A percentile compares a stretch with the other conserved stretches of the same genome.
phyloP scores from a whole-genome alignment of 1,284 basidiomycete species.

The Paramarasmius palmivorus region DNA sequence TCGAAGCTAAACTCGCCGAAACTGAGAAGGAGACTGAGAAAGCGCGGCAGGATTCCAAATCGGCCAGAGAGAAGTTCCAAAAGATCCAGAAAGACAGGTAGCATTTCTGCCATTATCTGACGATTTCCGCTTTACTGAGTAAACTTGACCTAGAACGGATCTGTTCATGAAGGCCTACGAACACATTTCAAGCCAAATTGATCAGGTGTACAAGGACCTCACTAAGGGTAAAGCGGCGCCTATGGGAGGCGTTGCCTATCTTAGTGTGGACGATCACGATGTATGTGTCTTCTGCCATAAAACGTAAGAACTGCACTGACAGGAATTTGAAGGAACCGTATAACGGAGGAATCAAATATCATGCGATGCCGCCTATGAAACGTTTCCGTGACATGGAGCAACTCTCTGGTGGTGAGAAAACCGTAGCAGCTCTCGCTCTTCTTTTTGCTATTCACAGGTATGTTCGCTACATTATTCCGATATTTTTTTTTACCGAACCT shows the following conservation, averaged over 20 bases:
- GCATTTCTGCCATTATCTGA: slow-evolving; percentile 17
- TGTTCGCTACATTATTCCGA: slow-evolving; percentile 8
- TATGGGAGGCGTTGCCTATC: slow-evolving; percentile 95
- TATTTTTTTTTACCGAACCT: background rate
- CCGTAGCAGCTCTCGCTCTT: slow-evolving; percentile 93
- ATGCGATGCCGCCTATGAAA: slow-evolving; percentile 99
- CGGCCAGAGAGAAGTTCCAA: slow-evolving; percentile 88
- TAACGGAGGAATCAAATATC: slow-evolving; percentile 93
- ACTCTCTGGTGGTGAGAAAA: slow-evolving; percentile 97
- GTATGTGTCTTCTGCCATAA: slow-evolving; percentile 39
- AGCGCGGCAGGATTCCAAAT: slow-evolving; percentile 82
- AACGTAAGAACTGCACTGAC: slow-evolving; percentile 5
- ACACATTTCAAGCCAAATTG: slow-evolving; percentile 94
- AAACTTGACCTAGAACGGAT: slow-evolving; percentile 53
- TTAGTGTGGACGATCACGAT: slow-evolving; percentile 94
- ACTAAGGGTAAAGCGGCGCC: slow-evolving; percentile 93
- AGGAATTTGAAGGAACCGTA: slow-evolving; percentile 81
- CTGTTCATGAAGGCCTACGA: slow-evolving; percentile 96
- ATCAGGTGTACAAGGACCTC: slow-evolving; percentile 96
- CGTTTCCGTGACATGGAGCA: slow-evolving; percentile 99
- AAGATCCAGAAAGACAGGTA: slow-evolving; percentile 84
- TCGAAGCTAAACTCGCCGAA: slow-evolving; percentile 76
- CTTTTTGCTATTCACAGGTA: slow-evolving; percentile 96
- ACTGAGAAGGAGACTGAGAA: slow-evolving; percentile 79
- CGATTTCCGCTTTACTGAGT: background rate